phyloP scores from a whole-genome alignment of 306 rosid species.

The Herpetospermum pedunculosum region DNA sequence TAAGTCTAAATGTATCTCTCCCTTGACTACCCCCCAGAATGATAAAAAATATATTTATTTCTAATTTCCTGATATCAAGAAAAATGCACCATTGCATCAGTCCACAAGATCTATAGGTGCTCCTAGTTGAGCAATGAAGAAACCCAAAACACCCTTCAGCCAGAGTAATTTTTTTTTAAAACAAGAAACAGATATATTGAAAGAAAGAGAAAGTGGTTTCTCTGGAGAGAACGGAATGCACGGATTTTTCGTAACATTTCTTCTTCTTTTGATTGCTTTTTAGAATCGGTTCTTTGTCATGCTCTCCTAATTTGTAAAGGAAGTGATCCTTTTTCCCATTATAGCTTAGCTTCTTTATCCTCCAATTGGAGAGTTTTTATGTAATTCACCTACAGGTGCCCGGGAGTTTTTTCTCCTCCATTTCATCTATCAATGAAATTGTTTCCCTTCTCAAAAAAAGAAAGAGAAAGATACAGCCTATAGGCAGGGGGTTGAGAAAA shows the following conservation, averaged over 20 bases:
- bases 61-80: not conserved
- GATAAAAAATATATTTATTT: not conserved
- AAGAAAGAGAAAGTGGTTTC: not conserved
- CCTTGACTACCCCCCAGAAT: not conserved
- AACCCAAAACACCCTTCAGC: not conserved
- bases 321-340: too few relatives aligned
- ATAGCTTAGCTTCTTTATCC: too few relatives aligned
- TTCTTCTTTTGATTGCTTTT: too few relatives aligned
- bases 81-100: not conserved
- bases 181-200: not conserved
- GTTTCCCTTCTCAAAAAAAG: too few relatives aligned
- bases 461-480: not conserved
- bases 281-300: too few relatives aligned
- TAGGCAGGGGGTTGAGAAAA: not conserved
- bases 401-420: too few relatives aligned
- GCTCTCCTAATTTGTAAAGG: too few relatives aligned
- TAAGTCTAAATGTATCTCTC: not conserved
- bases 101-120: not conserved
- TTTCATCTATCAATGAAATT: too few relatives aligned
- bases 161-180: not conserved
- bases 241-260: too few relatives aligned
- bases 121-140: not conserved
- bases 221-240: too few relatives aligned
- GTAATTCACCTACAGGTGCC: too few relatives aligned
- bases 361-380: too few relatives aligned